Evolutionary conservation across 2,329 filamentous ascomycete genomes (phyloP).

Genomic region (Tolypocladium nubicola): DNA sequence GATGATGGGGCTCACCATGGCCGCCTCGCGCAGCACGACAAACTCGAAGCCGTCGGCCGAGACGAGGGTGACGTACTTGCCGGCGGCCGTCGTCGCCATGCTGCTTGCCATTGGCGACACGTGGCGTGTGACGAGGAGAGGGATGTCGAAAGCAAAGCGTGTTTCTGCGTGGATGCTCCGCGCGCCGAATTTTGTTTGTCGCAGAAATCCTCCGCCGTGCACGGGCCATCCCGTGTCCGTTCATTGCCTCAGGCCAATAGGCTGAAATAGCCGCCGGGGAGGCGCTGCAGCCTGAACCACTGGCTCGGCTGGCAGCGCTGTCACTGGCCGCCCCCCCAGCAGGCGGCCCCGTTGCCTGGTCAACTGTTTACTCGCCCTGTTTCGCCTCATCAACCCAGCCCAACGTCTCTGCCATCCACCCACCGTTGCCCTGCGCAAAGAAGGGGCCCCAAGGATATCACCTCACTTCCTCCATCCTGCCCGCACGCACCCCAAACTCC

Average conservation of each 20-base stretch:
- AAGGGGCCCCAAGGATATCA: conserved; percentile 1
- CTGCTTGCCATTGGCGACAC: not conserved
- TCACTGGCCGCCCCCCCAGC: not conserved
- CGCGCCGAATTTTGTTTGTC: not conserved
- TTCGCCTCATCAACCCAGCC: conserved; percentile 1
- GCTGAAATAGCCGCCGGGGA: no score
- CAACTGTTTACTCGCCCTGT: conserved; percentile 21
- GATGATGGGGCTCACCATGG: conserved; percentile 59
- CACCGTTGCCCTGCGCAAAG: conserved; percentile 2
- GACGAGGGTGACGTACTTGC: conserved; percentile 68
- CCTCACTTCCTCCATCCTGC: not conserved
- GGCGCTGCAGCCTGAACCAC: no score
- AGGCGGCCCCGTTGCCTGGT: conserved; percentile 17
- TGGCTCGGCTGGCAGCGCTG: not conserved
- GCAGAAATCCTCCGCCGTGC: not conserved
- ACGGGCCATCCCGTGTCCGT: not conserved
- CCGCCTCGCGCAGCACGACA: conserved; percentile 60
- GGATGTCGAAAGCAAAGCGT: not conserved
- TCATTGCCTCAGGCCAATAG: not conserved
- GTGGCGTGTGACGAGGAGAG: not conserved
- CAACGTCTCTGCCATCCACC: not conserved
- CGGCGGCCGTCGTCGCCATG: conserved; percentile 18
- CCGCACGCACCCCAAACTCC: not conserved
- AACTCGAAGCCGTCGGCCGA: conserved; percentile 71
- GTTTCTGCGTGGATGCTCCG: not conserved